Conservation (phyloP, 139 green algal species). For the Volvox reticuliferus region DNA sequence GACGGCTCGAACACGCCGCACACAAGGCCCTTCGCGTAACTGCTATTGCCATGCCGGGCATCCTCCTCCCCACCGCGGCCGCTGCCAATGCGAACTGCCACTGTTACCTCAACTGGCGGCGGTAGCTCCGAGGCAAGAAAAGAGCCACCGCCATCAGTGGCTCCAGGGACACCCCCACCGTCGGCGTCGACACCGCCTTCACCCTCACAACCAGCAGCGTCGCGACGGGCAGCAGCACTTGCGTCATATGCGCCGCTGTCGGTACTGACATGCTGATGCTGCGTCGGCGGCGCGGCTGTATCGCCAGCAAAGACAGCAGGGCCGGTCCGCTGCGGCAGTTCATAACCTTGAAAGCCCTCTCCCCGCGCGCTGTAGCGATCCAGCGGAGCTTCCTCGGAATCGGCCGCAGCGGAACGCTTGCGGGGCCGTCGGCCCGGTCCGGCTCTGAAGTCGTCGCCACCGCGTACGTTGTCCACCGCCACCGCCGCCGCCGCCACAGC, state of each 20-base stretch:
- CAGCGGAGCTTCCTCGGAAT: neutral
- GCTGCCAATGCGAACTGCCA: conserved; percentile 6
- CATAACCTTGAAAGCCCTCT: neutral
- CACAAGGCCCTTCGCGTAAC: conserved; percentile 7
- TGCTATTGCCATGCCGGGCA: neutral
- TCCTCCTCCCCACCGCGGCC: neutral
- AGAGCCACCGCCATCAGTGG: neutral
- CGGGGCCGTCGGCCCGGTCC: neutral
- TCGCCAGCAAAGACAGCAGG: neutral
- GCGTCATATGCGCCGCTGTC: too few relatives aligned
- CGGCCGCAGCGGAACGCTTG: neutral
- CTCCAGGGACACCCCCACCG: neutral
- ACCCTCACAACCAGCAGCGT: neutral
- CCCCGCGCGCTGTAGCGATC: neutral
- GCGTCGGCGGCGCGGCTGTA: neutral
- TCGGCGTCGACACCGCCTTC: neutral
- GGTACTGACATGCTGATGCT: neutral
- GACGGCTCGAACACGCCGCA: conserved; percentile 17
- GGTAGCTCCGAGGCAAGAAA: neutral
- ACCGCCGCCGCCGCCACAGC: neutral
- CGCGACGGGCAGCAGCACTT: neutral
- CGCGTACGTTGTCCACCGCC: neutral
- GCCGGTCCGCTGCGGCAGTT: neutral
- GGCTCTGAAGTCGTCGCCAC: neutral
- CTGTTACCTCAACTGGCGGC: conserved; percentile 17